Evolutionary conservation across 1,139 yeast species (phyloP).

Genomic region (Pichia terricola): DNA sequence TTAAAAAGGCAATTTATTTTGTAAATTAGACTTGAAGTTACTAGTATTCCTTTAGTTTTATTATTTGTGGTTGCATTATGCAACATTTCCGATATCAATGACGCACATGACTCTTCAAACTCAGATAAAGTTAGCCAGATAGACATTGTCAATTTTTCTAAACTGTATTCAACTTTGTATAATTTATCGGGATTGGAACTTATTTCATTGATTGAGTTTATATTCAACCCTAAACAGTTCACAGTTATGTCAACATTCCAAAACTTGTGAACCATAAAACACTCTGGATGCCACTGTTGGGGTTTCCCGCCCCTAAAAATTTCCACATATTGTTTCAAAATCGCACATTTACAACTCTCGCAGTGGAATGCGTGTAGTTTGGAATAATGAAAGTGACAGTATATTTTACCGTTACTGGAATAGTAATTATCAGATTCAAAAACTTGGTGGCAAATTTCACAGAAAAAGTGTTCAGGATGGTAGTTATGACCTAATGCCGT

Average conservation of each 20-base stretch:
- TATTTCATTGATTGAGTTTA: slow-evolving; percentile 12
- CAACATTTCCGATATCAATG: slow-evolving; percentile 87
- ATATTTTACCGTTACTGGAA: slow-evolving; percentile 75
- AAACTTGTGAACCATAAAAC: slow-evolving; percentile 93
- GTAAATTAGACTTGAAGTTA: slow-evolving; percentile 66
- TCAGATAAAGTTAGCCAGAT: slow-evolving; percentile 86
- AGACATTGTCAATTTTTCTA: slow-evolving; percentile 61
- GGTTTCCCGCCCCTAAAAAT: slow-evolving; percentile 86
- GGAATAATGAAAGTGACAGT: slow-evolving; percentile 88
- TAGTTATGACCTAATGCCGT: slow-evolving; percentile 89
- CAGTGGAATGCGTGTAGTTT: slow-evolving; percentile 79
- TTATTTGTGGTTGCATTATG: slow-evolving; percentile 74
- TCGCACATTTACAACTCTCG: slow-evolving; percentile 88
- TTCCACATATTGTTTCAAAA: slow-evolving; percentile 89
- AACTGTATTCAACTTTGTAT: slow-evolving; percentile 48
- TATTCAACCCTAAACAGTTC: slow-evolving; percentile 44
- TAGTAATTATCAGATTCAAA: slow-evolving; percentile 93
- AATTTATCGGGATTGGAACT: slow-evolving; percentile 40
- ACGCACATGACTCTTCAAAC: slow-evolving; percentile 89
- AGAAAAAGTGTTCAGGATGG: slow-evolving; percentile 91
- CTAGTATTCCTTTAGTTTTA: slow-evolving; percentile 57
- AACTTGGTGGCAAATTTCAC: slow-evolving; percentile 77
- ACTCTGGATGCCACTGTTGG: slow-evolving; percentile 99
- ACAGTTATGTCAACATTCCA: slow-evolving; percentile 86
- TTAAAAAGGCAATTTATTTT: slow-evolving; percentile 69